Percentiles rank a stretch among this genome's conserved stretches.
These are phyloP conservation scores for Xylariaceae sp. DNA, from an alignment of 2,329 filamentous ascomycete species.

Conservation along the genomic window DNA sequence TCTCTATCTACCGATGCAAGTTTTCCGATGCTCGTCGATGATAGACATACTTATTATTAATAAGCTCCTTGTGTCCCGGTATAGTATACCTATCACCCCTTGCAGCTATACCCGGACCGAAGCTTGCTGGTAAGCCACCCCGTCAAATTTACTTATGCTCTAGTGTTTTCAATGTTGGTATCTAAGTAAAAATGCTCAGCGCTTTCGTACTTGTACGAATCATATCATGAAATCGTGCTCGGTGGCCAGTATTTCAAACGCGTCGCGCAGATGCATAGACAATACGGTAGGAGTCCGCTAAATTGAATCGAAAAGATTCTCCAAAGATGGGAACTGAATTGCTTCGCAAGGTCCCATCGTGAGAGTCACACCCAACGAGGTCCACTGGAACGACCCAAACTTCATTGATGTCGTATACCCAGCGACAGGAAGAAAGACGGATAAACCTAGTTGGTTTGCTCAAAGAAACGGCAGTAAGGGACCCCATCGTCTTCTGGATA, in stretches of 20 bases:
- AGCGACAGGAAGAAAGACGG: conserved; percentile 2
- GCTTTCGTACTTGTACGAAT: conserved; percentile 29
- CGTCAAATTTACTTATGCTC: background rate
- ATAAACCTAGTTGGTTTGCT: conserved; percentile 8
- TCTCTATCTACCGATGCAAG: no score
- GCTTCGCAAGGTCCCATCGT: conserved; percentile 11
- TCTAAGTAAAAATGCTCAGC: conserved; percentile 15
- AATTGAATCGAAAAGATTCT: background rate
- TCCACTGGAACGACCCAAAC: conserved; percentile 9
- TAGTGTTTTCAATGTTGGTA: no score
- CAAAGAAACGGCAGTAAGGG: conserved; percentile 10
- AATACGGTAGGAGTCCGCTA: conserved; percentile 27
- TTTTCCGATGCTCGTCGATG: no score
- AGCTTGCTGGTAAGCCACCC: background rate
- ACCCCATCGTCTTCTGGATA: background rate
- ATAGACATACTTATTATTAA: no score
- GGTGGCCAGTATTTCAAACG: conserved; percentile 30
- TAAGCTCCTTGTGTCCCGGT: no score
- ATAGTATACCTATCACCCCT: no score
- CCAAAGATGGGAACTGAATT: background rate
- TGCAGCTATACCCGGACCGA: background rate
- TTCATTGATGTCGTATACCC: conserved; percentile 3
- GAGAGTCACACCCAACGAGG: conserved; percentile 6
- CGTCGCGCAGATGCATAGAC: conserved; percentile 31
- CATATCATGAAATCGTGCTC: conserved; percentile 33